phyloP scores from a whole-genome alignment of 2,329 filamentous ascomycete species.

The Diaporthe eres region DNA sequence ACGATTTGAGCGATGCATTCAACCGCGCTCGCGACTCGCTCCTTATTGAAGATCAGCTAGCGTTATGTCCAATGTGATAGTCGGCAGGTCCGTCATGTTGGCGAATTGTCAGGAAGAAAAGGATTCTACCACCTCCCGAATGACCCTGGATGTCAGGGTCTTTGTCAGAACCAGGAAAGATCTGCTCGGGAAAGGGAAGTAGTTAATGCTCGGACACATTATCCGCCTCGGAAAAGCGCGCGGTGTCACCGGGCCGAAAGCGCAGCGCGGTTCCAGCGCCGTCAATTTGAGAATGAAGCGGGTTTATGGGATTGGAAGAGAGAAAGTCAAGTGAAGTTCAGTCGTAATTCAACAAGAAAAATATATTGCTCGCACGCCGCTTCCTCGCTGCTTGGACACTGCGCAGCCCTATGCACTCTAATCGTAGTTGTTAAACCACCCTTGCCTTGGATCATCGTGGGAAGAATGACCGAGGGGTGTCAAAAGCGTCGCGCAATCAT shows the following conservation, averaged over 20 bases:
- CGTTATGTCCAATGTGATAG: background rate
- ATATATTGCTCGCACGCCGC: no score
- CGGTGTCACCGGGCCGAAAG: background rate
- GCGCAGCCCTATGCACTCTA: background rate
- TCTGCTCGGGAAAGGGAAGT: background rate
- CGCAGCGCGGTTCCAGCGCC: background rate
- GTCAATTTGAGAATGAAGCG: no score
- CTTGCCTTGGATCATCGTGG: background rate
- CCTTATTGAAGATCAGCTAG: background rate
- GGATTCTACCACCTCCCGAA: no score
- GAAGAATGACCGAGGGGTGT: background rate
- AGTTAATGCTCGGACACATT: background rate
- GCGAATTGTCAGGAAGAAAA: no score
- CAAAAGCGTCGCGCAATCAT: background rate
- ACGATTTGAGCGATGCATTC: background rate
- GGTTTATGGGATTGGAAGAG: background rate
- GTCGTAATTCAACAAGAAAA: background rate
- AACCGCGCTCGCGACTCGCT: background rate
- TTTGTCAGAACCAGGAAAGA: background rate
- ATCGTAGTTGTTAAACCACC: no score
- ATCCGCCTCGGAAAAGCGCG: conserved; percentile 11
- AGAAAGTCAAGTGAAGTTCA: no score
- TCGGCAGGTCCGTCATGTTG: background rate
- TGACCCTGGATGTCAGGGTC: background rate
- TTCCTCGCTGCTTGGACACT: background rate